Percentiles rank a stretch among this genome's conserved stretches.
Conservation (phyloP, 2,329 filamentous ascomycete species). For the Trichoderma atrobrunneum region DNA sequence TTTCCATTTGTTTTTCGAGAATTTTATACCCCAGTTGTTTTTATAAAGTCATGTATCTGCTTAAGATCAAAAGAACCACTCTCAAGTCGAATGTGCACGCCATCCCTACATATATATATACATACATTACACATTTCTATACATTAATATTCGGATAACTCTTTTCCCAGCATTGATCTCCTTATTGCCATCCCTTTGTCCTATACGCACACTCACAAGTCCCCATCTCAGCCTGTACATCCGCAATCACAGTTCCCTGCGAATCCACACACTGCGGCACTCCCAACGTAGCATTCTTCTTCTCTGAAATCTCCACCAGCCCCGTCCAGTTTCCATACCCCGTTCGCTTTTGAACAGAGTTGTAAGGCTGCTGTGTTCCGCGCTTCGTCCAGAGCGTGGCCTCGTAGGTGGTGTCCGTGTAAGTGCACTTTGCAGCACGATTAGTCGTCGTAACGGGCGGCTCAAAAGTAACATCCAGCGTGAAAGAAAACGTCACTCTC, state of each 20-base stretch:
- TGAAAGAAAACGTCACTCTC: conserved; percentile 56
- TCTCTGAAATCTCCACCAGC: conserved; percentile 54
- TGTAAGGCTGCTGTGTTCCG: background rate
- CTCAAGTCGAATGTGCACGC: background rate
- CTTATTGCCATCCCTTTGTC: background rate
- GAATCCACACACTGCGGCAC: conserved; percentile 51
- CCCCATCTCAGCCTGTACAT: conserved; percentile 36
- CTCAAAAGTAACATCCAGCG: conserved; percentile 50
- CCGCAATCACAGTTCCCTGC: conserved; percentile 36
- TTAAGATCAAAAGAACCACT: background rate
- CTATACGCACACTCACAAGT: conserved; percentile 40
- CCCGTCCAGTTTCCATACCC: conserved; percentile 50
- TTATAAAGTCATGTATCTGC: background rate
- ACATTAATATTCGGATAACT: background rate
- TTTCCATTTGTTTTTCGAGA: background rate
- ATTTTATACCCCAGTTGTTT: background rate
- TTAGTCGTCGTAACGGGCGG: conserved; percentile 46
- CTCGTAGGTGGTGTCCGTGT: conserved; percentile 52
- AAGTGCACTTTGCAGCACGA: conserved; percentile 54
- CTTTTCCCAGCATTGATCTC: background rate
- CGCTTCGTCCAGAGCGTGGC: conserved; percentile 59
- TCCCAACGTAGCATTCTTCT: conserved; percentile 35
- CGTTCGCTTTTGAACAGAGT: background rate
- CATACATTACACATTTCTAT: background rate
- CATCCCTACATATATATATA: background rate